Conservation (phyloP, 768 basidiomycete genomes). For the Podaxis sp. region DNA sequence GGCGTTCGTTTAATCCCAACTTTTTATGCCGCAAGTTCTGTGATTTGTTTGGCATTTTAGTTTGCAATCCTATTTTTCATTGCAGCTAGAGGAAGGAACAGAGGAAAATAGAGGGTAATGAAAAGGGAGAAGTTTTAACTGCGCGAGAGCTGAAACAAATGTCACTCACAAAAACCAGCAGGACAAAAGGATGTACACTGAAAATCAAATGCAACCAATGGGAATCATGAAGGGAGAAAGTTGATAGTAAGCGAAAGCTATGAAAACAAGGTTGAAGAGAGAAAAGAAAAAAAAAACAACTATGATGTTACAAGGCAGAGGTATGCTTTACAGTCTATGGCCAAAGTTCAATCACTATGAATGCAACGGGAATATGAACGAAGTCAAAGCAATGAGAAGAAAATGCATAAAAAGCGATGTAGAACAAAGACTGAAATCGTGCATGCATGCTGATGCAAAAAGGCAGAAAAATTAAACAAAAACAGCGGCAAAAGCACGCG, state of each 20-base stretch:
- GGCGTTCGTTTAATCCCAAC: not conserved
- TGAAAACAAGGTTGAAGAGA: slow-evolving; percentile 7
- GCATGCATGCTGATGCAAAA: slow-evolving; percentile 8
- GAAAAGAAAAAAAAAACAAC: slow-evolving; percentile 1
- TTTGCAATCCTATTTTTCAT: not conserved
- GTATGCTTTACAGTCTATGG: slow-evolving; percentile 8
- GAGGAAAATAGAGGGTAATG: not conserved
- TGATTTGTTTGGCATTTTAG: too few relatives aligned
- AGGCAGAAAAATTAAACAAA: slow-evolving; percentile 8
- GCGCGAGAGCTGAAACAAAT: not conserved
- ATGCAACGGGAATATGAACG: slow-evolving; percentile 13
- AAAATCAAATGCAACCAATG: not conserved
- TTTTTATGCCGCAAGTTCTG: not conserved
- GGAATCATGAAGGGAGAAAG: not conserved
- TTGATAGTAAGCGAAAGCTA: not conserved
- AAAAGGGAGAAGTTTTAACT: not conserved
- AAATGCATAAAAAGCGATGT: slow-evolving; percentile 8
- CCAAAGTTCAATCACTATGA: slow-evolving; percentile 11
- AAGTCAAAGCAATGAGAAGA: slow-evolving; percentile 15
- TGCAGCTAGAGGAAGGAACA: not conserved
- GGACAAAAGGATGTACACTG: not conserved
- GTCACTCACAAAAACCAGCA: slow-evolving; percentile 3
- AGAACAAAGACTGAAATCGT: not conserved
- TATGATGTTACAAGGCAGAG: slow-evolving; percentile 10
- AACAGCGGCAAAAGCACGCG: not conserved